Evolutionary conservation across 2,329 filamentous ascomycete species (phyloP).

Genomic region (Phoma sp.): DNA sequence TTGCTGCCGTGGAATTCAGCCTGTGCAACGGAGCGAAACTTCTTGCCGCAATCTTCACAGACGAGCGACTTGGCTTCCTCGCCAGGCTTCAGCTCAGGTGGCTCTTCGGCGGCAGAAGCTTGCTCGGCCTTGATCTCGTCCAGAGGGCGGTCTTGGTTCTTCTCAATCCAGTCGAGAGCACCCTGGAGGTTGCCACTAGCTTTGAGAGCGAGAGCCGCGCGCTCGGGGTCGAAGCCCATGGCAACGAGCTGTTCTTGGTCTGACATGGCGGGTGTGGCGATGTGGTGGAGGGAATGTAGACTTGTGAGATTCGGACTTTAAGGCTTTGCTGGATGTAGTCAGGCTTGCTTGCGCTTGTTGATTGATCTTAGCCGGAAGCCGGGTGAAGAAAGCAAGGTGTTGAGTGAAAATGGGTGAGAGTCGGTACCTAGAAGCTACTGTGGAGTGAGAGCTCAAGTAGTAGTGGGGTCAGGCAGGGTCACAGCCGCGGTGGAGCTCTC

Average conservation of each 20-base stretch:
- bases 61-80: constrained; percentile 79
- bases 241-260: constrained; percentile 67
- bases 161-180: constrained; percentile 92
- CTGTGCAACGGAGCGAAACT: constrained; percentile 78
- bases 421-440: constrained; percentile 3
- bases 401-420: neutral
- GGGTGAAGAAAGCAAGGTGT: neutral
- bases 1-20: constrained; percentile 92
- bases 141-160: constrained; percentile 84
- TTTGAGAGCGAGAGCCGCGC: constrained; percentile 82
- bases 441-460: constrained; percentile 13
- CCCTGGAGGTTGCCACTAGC: constrained; percentile 81
- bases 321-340: neutral
- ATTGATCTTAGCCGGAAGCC: neutral
- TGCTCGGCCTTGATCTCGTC: constrained; percentile 71
- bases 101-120: constrained; percentile 54
- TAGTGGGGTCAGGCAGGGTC: constrained; percentile 3
- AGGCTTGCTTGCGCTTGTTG: neutral
- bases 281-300: constrained; percentile 9
- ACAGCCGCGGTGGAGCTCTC: constrained; percentile 14
- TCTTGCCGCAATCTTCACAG: constrained; percentile 95
- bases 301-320: neutral
- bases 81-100: constrained; percentile 71
- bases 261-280: constrained; percentile 45
- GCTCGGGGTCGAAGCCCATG: constrained; percentile 81